Percentiles rank a stretch among this genome's conserved stretches.
phyloP scores from a whole-genome alignment of 75 land plant species.

The Cunninghamia lanceolata region DNA sequence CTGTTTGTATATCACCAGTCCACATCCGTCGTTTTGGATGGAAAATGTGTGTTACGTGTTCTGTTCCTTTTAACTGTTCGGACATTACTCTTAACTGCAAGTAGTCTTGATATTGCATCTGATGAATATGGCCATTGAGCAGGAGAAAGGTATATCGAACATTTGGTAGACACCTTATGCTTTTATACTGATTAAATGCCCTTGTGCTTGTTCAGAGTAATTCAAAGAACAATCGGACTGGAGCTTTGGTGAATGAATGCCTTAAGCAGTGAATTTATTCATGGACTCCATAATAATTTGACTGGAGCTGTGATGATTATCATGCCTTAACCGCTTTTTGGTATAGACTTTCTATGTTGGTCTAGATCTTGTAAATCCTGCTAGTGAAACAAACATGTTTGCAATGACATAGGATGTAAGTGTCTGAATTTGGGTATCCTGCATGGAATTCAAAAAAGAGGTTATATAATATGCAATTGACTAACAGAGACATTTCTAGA shows the following conservation, averaged over 20 bases:
- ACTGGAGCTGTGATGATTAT: background rate
- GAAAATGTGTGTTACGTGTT: background rate
- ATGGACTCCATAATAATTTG: background rate
- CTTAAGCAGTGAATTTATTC: background rate
- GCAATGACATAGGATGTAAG: background rate
- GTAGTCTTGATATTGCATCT: background rate
- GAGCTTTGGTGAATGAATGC: background rate
- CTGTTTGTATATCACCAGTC: background rate
- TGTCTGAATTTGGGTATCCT: background rate
- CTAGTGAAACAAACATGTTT: background rate
- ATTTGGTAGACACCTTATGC: background rate
- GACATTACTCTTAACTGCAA: background rate
- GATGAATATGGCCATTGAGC: background rate
- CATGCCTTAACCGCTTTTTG: background rate
- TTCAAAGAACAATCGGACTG: background rate
- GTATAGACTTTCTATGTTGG: background rate
- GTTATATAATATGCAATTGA: background rate
- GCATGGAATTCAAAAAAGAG: background rate
- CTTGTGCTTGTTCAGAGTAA: background rate
- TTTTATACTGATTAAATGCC: background rate
- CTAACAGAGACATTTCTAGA: background rate
- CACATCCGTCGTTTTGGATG: background rate
- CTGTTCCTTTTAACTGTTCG: background rate
- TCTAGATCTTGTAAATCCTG: background rate
- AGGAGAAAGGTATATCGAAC: background rate